Evolutionary conservation across 192 early-diverging fungal species (phyloP), one percentile per base, ranked within the genome.

Genomic region (Rhizophlyctis rosea): DNA sequence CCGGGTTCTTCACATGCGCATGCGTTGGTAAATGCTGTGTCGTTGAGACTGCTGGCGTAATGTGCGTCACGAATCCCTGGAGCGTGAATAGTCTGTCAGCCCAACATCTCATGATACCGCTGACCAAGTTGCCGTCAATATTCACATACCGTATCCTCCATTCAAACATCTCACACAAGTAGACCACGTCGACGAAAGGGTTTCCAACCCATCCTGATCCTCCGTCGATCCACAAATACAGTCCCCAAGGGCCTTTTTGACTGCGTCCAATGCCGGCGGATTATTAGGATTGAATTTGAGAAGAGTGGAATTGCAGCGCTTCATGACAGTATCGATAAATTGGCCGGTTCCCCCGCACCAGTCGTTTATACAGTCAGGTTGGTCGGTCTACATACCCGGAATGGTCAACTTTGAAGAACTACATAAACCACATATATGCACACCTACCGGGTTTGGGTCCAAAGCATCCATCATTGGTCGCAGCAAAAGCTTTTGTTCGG

Each of bases 291-390:
- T 25, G 16, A 52, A 7, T 25, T 25, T 13, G 16, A 23, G 7
- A 25, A 52, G 50, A 5, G 50, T 52, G 50, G 11, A 16, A 23
- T 52, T 52, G 50, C 50, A 52, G 50, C 50, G 50, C 5, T 13
- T 52, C 50, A 52, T 25, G 50, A 52, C 5, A 5, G 50, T 52
- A 13, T 52, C 50, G 24, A 52, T 13, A 25, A 52, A 52, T 5
- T 25, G 16, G 50, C 50, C 50, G 50, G 4, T 21, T 5, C 16
- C 13, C 16, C 50, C 50, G 24, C 50, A 52, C 16, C 13, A 21
- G 50, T 52, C 50, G 16, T 13, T 21, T 13, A 21, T 21, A 25
- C 50, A 52, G 24, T 52, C 50, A 7, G 39, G 18, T 13, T 52
- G 7, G 16, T 16, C 24, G 4, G 7, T 23, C 39, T 44, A 18